phyloP scores from a whole-genome alignment of 352 stramenopile species.

The Halophytophthora polymorphica region DNA sequence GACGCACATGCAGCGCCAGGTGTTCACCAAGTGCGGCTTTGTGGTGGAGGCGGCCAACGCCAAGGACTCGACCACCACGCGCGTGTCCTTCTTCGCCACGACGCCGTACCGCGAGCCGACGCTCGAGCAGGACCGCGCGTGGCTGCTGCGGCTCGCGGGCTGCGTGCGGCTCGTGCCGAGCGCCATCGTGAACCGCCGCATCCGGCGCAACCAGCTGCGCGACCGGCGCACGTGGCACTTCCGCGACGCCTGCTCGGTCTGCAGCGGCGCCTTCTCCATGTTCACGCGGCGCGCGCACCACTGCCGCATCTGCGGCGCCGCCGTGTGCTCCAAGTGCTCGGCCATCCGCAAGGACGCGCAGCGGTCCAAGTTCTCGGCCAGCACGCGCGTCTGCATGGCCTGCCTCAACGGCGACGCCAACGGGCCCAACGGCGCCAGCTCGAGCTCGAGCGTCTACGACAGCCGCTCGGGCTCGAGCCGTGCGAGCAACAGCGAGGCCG shows the following conservation, averaged over 20 bases:
- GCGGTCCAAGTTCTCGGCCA: conserved; percentile 29
- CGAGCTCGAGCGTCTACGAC: conserved; percentile 25
- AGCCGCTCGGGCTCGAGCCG: conserved; percentile 17
- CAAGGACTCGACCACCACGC: conserved; percentile 52
- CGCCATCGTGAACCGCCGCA: conserved; percentile 70
- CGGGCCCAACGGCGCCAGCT: conserved; percentile 15
- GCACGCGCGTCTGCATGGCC: conserved; percentile 63
- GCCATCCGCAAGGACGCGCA: conserved; percentile 44
- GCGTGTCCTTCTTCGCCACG: conserved; percentile 76
- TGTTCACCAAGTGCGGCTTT: conserved; percentile 66
- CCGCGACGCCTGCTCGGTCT: conserved; percentile 62
- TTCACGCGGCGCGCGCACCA: conserved; percentile 74
- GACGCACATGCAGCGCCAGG: conserved; percentile 40
- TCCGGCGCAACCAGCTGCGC: conserved; percentile 57
- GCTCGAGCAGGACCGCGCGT: conserved; percentile 43
- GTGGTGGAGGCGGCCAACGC: conserved; percentile 68
- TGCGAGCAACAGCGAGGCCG: conserved; percentile 23
- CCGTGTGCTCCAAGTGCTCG: conserved; percentile 80
- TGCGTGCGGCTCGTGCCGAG: conserved; percentile 57
- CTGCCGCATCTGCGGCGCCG: conserved; percentile 68
- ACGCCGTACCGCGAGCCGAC: conserved; percentile 33
- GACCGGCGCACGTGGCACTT: conserved; percentile 57
- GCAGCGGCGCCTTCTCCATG: conserved; percentile 55
- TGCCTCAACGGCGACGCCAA: conserved; percentile 66
- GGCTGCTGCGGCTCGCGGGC: conserved; percentile 55